Base-by-base conservation (phyloP, 305 asterid species). In the Fraxinus paxiana region DNA sequence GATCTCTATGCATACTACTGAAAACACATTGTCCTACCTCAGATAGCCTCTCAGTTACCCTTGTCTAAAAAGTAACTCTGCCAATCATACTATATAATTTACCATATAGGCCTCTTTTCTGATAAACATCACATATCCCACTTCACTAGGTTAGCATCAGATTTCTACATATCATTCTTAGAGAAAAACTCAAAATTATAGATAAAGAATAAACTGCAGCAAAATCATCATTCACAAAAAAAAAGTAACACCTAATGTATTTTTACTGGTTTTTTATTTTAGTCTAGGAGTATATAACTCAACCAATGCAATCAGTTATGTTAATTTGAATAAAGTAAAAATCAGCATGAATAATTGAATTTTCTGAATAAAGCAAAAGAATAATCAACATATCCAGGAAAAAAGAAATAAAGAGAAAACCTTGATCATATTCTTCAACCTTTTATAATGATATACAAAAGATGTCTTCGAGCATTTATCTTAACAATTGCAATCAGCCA, bases 391-490 rank as follows among this genome's bases (percentile, higher is more conserved):
- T 65, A 10, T 26, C 7, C 6, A 26, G 33, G n/a, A 69, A 65
- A 22, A 24, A 20, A 61, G n/a, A 61, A 61, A 59, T 1, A 8
- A 61, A 61, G 24, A 12, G 34, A 77, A 75, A 69, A 96, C 97
- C 98, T 96, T 90, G 94, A 86, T 94, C 99, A 77, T 93, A 96
- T 81, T 92, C 97, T 73, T 92, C 91, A 87, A 94, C 97, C 91
- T 98, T 88, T 75, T 80, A 87, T 22, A 63, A 75, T 79, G 81
- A 79, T 63, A 20, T 54, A 20, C 28, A 77, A 73, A 3, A 77
- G 76, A 73, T 12, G 18, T 12, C 73, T 26, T 26, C 8, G 9
- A 65, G 18, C 26, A 26, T 26, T 22, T 26, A 65, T 26, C 35
- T 65, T 12, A 65, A 65, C 17, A 26, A 65, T 24, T 10, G 73